Evolutionary conservation across 2,329 filamentous ascomycete species (phyloP), one percentile per base, ranked within the genome.

Genomic region (Penicillium sp.): DNA sequence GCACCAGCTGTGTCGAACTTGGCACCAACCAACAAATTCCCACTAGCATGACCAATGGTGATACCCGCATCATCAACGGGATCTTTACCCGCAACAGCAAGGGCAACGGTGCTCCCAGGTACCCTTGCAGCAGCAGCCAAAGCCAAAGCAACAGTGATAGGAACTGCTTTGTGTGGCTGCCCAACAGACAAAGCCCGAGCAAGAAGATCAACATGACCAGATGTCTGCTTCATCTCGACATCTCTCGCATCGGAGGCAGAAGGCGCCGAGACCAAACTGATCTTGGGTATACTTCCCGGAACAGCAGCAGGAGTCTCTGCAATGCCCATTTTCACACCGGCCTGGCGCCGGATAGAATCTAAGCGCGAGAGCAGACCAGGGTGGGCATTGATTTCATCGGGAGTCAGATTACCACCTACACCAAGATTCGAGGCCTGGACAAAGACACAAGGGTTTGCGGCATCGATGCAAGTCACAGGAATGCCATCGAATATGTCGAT

Each of bases 361-460:
- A 89, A 74, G 3, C 76, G 77, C 0, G 66, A 48, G 8, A 82
- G 72, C 1, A 87, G 70, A 1, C 64, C 64, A 0, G 72, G 61
- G 52, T 82, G 71, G 2, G 76, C 74, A 21, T 84, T 80, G 44
- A 88, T 78, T 27, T 79, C 76, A 24, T 82, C 76, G 0, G 87
- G 85, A 0, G 82, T 76, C 35, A 87, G 76, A 8, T 67, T 65
- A 1, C 67, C 68, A 1, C 42, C 9, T 1, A 71, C 67, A 0
- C 74, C 79, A 1, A 89, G 65, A 56, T 85, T 81, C 2, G 74
- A 66, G 0, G 86, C 84, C 8, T 74, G 74, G 0, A 90, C 74
- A 65, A 90, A 90, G 14, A 87, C 79, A 47, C 82, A 84, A 0
- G 87, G 87, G 62, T 88, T 89, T 1, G 82, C 82, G 1, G 84